Base-by-base conservation (phyloP, 31 red algal genomes). In the Asparagopsis taxiformis region DNA sequence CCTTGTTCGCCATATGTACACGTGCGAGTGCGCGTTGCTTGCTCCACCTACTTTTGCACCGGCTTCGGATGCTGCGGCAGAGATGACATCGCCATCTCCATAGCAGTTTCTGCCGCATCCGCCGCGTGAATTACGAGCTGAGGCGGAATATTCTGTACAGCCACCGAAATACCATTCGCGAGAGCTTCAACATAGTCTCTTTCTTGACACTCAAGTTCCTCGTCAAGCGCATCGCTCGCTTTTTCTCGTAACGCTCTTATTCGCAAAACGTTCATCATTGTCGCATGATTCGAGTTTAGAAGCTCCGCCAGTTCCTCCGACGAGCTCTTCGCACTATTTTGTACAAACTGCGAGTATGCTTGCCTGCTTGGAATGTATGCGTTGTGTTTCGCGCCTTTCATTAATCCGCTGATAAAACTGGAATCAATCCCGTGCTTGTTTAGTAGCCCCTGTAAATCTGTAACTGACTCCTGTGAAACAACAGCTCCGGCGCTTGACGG, bases 261-360 rank as follows among this genome's bases (percentile, higher is more conserved):
- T 33, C 83, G 55, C 62, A 87, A 48, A 51, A 76, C 70, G 55
- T 87, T 87, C 83, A 87, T 70, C 72, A 87, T 77, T 2, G 19
- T 77, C 19, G 33, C 51, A 61, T 87, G 72, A 67, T 87, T 87
- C 19, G 48, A 51, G 46, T 70, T 44, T 16, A 87, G 72, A 8
- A 87, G 36, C 34, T 60, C 13, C 20, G 75, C 55, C 64, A 87
- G 33, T 4, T 67, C 56, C 28, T 76, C 36, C 41, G 41, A 51
- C 26, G 72, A 10, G 34, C 20, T 19, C 2, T 53, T 53, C 13
- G 15, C 75, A 9, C 68, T 13, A 57, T 28, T 25, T 28, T 57
- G 54, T 20, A 25, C 54, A 20, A 15, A n/a, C 20, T 57, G 9
- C 6, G 54, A 25, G 20, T 8, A 28, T 22, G 20, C 54, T 20